These are phyloP conservation scores for Alternaria ethzedia DNA, from an alignment of 2,329 filamentous ascomycete genomes.

Conservation along the genomic window DNA sequence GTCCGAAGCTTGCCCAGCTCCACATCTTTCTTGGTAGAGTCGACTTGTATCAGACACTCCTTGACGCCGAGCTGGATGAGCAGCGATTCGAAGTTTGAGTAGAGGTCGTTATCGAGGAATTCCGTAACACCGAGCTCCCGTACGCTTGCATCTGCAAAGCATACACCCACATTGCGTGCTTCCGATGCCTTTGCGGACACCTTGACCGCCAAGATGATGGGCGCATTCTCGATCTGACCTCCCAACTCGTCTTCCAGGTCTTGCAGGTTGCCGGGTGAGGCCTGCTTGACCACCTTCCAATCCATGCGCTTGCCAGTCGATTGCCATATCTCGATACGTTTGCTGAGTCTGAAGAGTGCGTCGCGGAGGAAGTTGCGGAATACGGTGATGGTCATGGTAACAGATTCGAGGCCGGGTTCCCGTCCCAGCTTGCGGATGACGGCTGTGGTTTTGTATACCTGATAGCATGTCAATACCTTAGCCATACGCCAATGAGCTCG, in stretches of 20 bases:
- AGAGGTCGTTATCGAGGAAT: conserved; percentile 98
- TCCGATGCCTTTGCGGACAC: conserved; percentile 87
- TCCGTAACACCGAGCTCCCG: conserved; percentile 95
- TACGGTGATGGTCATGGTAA: conserved; percentile 93
- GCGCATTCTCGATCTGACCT: conserved; percentile 82
- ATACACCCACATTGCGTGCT: conserved; percentile 86
- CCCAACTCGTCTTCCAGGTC: conserved; percentile 96
- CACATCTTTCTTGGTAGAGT: conserved; percentile 80
- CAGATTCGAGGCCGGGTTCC: conserved; percentile 84
- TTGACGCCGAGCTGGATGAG: conserved; percentile 96
- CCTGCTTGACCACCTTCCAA: conserved; percentile 89
- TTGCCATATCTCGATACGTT: conserved; percentile 89
- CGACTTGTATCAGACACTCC: conserved; percentile 85
- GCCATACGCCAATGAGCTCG: not conserved
- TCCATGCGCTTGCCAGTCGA: conserved; percentile 76
- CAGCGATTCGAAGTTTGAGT: conserved; percentile 96
- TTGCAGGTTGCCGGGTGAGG: conserved; percentile 94
- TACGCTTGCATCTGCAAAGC: conserved; percentile 96
- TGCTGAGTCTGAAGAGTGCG: conserved; percentile 88
- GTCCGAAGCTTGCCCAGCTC: conserved; percentile 86
- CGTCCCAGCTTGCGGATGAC: conserved; percentile 89
- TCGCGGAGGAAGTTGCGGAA: conserved; percentile 96
- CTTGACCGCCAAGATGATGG: conserved; percentile 95
- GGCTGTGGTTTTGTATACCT: conserved; percentile 97
- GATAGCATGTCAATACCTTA: not conserved